Evolutionary conservation across 306 rosid genomes (phyloP).

Genomic region (Prunus mongolica): DNA sequence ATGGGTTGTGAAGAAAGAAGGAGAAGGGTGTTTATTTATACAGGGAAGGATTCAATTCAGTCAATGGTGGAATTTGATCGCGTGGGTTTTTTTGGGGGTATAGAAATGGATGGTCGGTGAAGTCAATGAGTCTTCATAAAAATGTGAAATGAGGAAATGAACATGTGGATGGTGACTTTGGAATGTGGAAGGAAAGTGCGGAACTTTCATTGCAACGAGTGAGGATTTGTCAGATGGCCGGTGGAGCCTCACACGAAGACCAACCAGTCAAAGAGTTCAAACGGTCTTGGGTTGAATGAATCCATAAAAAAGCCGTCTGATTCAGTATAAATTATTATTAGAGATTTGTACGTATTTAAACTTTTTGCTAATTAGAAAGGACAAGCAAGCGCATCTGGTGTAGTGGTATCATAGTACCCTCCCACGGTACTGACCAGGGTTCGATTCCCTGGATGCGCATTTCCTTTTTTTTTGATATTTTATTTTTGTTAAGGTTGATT

Average conservation of each 20-base stretch:
- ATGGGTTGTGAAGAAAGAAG: not conserved
- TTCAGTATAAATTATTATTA: too few species aligned
- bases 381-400: constrained; percentile 71
- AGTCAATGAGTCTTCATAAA: not conserved
- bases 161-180: not conserved
- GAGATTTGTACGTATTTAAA: too few species aligned
- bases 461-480: not conserved
- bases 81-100: not conserved
- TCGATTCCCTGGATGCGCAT: constrained; percentile 98
- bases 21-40: not conserved
- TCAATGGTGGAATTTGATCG: not conserved
- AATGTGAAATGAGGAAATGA: not conserved
- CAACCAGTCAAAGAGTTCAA: not conserved
- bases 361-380: rapidly evolving
- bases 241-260: not conserved
- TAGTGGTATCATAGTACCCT: constrained; percentile 99
- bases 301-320: not conserved
- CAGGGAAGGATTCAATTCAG: not conserved
- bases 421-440: constrained; percentile 99
- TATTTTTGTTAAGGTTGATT: too few species aligned
- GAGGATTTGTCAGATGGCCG: not conserved
- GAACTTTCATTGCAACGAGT: not conserved
- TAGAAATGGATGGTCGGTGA: not conserved
- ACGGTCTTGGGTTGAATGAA: too few species aligned
- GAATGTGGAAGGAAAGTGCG: not conserved